A percentile compares a stretch with the other conserved stretches of the same genome.
phyloP scores from a whole-genome alignment of 177 flowering plant species.

The Vitis hybrid region DNA sequence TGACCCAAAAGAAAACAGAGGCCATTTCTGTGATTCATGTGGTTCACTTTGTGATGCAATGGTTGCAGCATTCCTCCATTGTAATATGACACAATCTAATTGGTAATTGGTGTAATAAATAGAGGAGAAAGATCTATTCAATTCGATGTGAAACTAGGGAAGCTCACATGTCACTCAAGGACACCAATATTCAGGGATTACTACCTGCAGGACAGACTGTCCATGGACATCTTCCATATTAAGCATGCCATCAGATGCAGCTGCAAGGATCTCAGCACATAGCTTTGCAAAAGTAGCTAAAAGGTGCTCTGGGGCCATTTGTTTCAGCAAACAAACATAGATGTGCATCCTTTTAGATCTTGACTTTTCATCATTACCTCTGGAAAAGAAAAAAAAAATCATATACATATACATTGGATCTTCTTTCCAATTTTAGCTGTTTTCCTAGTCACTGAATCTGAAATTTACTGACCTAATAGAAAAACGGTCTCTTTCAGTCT shows the following conservation, averaged over 20 bases:
- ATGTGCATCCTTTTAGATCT: conserved; percentile 88
- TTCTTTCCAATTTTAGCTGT: not conserved
- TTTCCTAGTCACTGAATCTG: not conserved
- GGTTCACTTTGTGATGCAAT: too few species aligned
- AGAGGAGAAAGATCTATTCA: too few species aligned
- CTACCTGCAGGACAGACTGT: conserved; percentile 88
- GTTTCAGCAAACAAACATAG: conserved; percentile 78
- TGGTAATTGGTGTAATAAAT: too few species aligned
- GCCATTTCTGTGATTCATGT: too few species aligned
- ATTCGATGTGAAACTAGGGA: too few species aligned
- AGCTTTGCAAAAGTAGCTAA: conserved; percentile 93
- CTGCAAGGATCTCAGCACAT: conserved; percentile 94
- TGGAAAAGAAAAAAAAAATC: conserved; percentile 19
- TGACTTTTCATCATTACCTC: conserved; percentile 79
- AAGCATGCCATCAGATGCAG: conserved; percentile 91
- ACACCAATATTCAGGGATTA: too few species aligned
- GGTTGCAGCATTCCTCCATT: too few species aligned
- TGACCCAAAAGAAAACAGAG: too few species aligned
- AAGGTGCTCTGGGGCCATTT: conserved; percentile 99
- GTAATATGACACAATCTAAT: too few species aligned
- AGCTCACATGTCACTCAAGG: too few species aligned
- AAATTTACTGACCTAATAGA: conserved; percentile 56
- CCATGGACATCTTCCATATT: conserved; percentile 64
- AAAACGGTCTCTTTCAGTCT: conserved; percentile 49
- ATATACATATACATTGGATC: not conserved